These are phyloP conservation scores for Adansonia madagascariensis DNA, from an alignment of 441 rosid genomes.

Conservation along the genomic window DNA sequence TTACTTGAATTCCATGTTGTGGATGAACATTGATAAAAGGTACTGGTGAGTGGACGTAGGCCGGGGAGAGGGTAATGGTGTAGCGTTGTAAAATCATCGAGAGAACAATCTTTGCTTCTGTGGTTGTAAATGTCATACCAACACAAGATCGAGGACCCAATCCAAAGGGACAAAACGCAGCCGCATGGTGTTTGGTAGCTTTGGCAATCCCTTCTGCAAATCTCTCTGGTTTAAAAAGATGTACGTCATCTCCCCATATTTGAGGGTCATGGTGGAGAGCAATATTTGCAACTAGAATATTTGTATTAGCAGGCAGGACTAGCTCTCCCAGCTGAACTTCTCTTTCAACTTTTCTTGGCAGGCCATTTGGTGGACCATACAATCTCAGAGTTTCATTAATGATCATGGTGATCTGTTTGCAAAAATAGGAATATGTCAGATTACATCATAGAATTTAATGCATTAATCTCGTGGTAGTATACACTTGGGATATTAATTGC, in stretches of 20 bases:
- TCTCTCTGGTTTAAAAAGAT: conserved; percentile 51
- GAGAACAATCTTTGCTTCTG: conserved; percentile 39
- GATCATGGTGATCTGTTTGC: conserved; percentile 19
- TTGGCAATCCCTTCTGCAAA: conserved; percentile 49
- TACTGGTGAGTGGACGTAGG: conserved; percentile 41
- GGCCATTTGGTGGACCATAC: conserved; percentile 31
- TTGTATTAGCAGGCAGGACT: conserved; percentile 32
- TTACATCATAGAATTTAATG: too few species aligned
- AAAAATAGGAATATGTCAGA: too few species aligned
- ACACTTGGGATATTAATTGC: too few species aligned
- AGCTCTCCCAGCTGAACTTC: conserved; percentile 39
- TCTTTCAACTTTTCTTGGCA: conserved; percentile 26
- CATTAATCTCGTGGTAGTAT: too few species aligned
- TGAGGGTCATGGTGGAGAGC: conserved; percentile 41
- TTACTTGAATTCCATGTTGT: conserved; percentile 33
- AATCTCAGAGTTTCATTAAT: conserved; percentile 30
- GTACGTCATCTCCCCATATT: conserved; percentile 25
- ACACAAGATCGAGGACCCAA: conserved; percentile 37
- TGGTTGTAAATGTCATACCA: conserved; percentile 39
- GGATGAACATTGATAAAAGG: conserved; percentile 27
- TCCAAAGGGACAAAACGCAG: conserved; percentile 41
- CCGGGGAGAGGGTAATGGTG: conserved; percentile 42
- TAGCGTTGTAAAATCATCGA: conserved; percentile 41
- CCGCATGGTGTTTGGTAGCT: conserved; percentile 43
- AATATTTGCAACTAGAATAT: conserved; percentile 25